phyloP scores from a whole-genome alignment of 176 grass and related monocot genomes.

The Ananas comosus region DNA sequence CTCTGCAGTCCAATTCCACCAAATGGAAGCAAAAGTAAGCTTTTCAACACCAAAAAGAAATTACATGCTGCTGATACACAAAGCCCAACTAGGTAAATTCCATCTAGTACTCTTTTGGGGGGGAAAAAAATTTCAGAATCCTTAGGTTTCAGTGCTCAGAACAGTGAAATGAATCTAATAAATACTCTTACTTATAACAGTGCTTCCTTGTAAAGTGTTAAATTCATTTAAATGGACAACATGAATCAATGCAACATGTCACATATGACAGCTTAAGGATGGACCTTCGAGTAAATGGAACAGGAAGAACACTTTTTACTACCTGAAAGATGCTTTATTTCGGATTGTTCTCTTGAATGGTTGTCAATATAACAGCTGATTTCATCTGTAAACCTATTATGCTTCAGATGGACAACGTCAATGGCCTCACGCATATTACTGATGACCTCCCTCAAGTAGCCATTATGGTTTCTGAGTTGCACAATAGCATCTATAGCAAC shows the following conservation, averaged over 20 bases:
- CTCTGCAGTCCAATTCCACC: not conserved
- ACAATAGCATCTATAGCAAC: slow-evolving; percentile 57
- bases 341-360: slow-evolving; percentile 50
- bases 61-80: too few species aligned
- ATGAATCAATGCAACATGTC: not conserved
- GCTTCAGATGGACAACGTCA: slow-evolving; percentile 52
- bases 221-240: not conserved
- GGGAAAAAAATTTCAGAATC: too few species aligned
- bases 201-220: not conserved
- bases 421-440: slow-evolving; percentile 58
- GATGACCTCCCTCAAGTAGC: slow-evolving; percentile 52
- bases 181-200: not conserved
- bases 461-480: slow-evolving; percentile 67
- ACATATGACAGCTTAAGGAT: not conserved
- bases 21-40: not conserved
- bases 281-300: not conserved
- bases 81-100: too few species aligned
- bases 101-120: too few species aligned
- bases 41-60: too few species aligned
- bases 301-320: slow-evolving; percentile 22
- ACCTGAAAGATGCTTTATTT: slow-evolving; percentile 85
- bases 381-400: slow-evolving; percentile 61
- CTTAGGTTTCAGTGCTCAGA: too few species aligned
- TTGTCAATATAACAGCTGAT: slow-evolving; percentile 48
- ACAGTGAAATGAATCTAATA: too few species aligned